Evolutionary conservation across 768 basidiomycete genomes (phyloP).

Genomic region (Boletus patriciae): DNA sequence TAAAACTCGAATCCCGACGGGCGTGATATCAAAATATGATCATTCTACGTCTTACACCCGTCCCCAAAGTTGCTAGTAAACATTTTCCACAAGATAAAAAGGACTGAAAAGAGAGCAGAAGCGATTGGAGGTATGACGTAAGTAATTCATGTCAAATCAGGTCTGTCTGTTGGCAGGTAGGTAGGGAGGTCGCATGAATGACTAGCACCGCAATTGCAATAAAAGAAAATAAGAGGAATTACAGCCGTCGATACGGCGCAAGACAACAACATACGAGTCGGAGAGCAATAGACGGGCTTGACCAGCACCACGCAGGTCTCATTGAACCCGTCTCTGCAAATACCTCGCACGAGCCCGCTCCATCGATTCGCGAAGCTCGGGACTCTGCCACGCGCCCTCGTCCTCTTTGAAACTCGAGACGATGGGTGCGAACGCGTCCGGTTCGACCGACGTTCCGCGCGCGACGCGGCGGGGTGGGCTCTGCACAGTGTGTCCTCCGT

Average conservation of each 20-base stretch:
- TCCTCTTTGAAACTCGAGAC: constrained; percentile 43
- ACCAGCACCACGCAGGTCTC: background rate
- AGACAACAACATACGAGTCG: background rate
- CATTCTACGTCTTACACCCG: constrained; percentile 7
- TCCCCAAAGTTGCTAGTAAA: constrained; percentile 1
- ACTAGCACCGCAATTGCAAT: background rate
- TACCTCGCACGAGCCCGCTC: constrained; percentile 54
- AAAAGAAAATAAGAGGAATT: background rate
- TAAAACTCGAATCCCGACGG: background rate
- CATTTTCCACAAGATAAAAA: background rate
- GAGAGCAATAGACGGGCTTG: background rate
- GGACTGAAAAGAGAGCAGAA: background rate
- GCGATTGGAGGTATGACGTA: constrained; percentile 1
- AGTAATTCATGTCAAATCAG: constrained; percentile 1
- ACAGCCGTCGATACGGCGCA: background rate
- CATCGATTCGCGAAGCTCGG: constrained; percentile 71
- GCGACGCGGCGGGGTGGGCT: constrained; percentile 16
- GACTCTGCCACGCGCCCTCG: constrained; percentile 54
- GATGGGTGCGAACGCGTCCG: constrained; percentile 26
- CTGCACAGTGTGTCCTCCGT: constrained; percentile 11
- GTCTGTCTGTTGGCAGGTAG: background rate
- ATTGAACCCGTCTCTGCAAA: constrained; percentile 20
- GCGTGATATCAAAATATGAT: background rate
- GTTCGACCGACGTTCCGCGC: constrained; percentile 39
- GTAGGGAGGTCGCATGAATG: constrained; percentile 1